Evolutionary conservation across 164 flowering plant species (phyloP), one percentile per base, ranked within the genome.

Genomic region (Kingdonia uniflora): DNA sequence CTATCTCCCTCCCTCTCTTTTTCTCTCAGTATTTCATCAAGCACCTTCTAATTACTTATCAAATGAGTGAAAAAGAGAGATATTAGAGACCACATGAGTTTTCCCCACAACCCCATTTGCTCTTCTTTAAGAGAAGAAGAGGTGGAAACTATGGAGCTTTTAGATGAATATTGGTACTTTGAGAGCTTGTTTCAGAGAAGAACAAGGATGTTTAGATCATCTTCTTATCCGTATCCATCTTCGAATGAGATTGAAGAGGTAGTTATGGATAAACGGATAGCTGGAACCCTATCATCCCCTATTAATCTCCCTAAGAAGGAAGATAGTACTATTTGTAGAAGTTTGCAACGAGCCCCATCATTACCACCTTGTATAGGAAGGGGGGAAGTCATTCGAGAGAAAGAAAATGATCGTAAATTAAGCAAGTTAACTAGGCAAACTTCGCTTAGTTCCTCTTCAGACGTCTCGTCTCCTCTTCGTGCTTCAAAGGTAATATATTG

Each of bases 81-180:
- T 19, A 37, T 40, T 49, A 22, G 19, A 22, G 29, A 16, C 22
- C 59, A 58, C 63, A 57, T 58, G 66, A 56, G 49, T 51, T 26
- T 38, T 58, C 50, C 51, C 40, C 22, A 29, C 16, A 44, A 15
- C 38, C 38, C 33, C 55, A 52, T 39, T 20, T 39, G 14, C 14
- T 23, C 46, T 37, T 15, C 25, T 29, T 22, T 26, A 47, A 42
- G 33, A 47, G 52, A 55, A 29, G 65, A 55, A n/a, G 58, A 50
- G 14, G 51, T 57, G 13, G 72, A 54, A 51, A 52, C 68, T 33
- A 55, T 68, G 39, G 72, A 76, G 60, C 76, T 80, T 11, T 56
- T 80, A 46, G 91, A 84, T 23, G 80, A 75, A 50, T 60, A 48
- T 37, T 84, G 86, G 91, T 84, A 79, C 64, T 80, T 67, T 51